These are phyloP conservation scores for Maudiozyma serrabonitensis DNA, from an alignment of 805 yeast genomes.

Conservation along the genomic window DNA sequence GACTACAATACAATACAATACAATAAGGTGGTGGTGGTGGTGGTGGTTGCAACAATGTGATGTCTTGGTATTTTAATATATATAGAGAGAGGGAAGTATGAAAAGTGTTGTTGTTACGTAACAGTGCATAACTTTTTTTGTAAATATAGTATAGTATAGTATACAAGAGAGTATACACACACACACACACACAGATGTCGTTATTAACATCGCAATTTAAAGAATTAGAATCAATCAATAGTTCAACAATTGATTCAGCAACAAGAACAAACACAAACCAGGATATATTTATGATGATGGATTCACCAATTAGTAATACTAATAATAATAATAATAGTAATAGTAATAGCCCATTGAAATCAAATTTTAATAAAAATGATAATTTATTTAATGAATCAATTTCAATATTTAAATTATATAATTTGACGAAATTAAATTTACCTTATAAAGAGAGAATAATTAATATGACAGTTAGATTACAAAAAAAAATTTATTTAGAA, in stretches of 20 bases:
- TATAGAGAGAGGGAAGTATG: no score
- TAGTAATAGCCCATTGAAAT: neutral
- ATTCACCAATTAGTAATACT: neutral
- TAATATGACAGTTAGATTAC: conserved; percentile 68
- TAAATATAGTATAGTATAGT: neutral
- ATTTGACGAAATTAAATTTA: conserved; percentile 60
- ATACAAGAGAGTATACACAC: neutral
- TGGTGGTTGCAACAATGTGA: no score
- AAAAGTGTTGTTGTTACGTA: no score
- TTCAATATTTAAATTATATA: conserved; percentile 68
- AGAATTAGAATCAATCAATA: neutral
- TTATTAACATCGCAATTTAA: neutral
- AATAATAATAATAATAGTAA: neutral
- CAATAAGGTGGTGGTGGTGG: no score
- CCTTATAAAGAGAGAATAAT: conserved; percentile 74
- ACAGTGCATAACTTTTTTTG: no score
- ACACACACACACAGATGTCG: neutral
- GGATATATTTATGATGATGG: neutral
- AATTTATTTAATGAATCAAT: neutral
- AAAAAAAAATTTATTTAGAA: neutral
- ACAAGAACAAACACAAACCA: neutral
- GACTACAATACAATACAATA: no score
- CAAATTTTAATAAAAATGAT: no score
- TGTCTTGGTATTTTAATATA: no score
- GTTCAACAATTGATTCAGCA: neutral